phyloP scores from a whole-genome alignment of 2,329 filamentous ascomycete species.

The Paradendryphiella salina region DNA sequence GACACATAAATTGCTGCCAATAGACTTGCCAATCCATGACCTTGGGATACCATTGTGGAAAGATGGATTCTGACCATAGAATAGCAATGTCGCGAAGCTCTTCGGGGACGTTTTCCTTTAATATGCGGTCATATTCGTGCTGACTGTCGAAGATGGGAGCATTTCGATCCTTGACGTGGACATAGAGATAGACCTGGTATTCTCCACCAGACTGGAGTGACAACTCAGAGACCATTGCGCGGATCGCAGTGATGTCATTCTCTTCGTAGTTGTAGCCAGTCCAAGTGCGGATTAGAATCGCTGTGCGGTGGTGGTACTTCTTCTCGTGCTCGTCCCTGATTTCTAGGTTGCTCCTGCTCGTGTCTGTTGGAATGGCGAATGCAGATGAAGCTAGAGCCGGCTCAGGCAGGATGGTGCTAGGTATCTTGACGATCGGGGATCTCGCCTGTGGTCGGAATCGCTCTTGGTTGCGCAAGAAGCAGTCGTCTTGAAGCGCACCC shows the following conservation, averaged over 20 bases:
- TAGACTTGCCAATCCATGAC: slow-evolving; percentile 55
- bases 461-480: slow-evolving; percentile 65
- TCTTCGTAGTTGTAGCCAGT: slow-evolving; percentile 53
- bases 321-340: slow-evolving; percentile 23
- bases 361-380: slow-evolving; percentile 36
- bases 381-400: slow-evolving; percentile 34
- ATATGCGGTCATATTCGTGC: slow-evolving; percentile 61
- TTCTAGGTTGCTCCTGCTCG: slow-evolving; percentile 35
- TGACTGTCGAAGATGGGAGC: slow-evolving; percentile 63
- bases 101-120: slow-evolving; percentile 65
- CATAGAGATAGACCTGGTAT: slow-evolving; percentile 54
- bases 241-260: slow-evolving; percentile 53
- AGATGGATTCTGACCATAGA: slow-evolving; percentile 68
- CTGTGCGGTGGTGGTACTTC: slow-evolving; percentile 51
- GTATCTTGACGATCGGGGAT: slow-evolving; percentile 38
- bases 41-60: slow-evolving; percentile 54
- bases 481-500: slow-evolving; percentile 70
- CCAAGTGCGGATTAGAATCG: slow-evolving; percentile 53
- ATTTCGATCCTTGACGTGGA: slow-evolving; percentile 57
- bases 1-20: slow-evolving; percentile 67
- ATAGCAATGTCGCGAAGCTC: slow-evolving; percentile 73
- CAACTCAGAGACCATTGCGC: slow-evolving; percentile 53
- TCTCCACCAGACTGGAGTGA: slow-evolving; percentile 53
- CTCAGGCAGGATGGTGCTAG: slow-evolving; percentile 33
- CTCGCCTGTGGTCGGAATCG: slow-evolving; percentile 58